Conservation (phyloP, 2,329 filamentous ascomycete genomes). For the Diaporthe ilicicola region DNA sequence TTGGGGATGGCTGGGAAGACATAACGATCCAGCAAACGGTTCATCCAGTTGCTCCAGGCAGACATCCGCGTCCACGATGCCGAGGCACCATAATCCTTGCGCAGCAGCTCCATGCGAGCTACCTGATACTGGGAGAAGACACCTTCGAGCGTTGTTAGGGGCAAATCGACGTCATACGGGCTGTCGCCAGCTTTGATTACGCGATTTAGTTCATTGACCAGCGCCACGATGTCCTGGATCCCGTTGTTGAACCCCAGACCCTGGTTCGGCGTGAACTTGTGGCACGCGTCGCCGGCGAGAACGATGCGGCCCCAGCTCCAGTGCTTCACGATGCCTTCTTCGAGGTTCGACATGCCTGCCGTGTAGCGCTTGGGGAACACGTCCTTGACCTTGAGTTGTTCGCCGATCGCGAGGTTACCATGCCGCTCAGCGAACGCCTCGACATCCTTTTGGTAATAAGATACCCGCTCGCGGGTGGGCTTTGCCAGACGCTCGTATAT, state of each 20-base stretch:
- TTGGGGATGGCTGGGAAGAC: constrained; percentile 29
- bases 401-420: constrained; percentile 38
- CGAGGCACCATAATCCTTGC: constrained; percentile 33
- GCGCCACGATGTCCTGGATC: constrained; percentile 43
- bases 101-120: constrained; percentile 30
- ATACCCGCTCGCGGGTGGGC: constrained; percentile 38
- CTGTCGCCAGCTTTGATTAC: background rate
- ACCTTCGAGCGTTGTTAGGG: background rate
- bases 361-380: constrained; percentile 39
- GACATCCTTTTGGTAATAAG: constrained; percentile 41
- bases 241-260: constrained; percentile 47
- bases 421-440: constrained; percentile 40
- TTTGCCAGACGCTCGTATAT: constrained; percentile 43
- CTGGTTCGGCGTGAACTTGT: constrained; percentile 49
- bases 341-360: constrained; percentile 44
- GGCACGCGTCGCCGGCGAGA: constrained; percentile 47
- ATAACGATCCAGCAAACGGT: constrained; percentile 38
- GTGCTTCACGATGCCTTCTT: constrained; percentile 47
- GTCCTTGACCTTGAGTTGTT: constrained; percentile 42
- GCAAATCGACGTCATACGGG: background rate
- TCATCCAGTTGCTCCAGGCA: constrained; percentile 37
- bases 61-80: constrained; percentile 38
- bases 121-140: constrained; percentile 34
- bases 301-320: constrained; percentile 48
- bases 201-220: constrained; percentile 40